phyloP scores from a whole-genome alignment of 768 basidiomycete genomes.

The Russula compacta region DNA sequence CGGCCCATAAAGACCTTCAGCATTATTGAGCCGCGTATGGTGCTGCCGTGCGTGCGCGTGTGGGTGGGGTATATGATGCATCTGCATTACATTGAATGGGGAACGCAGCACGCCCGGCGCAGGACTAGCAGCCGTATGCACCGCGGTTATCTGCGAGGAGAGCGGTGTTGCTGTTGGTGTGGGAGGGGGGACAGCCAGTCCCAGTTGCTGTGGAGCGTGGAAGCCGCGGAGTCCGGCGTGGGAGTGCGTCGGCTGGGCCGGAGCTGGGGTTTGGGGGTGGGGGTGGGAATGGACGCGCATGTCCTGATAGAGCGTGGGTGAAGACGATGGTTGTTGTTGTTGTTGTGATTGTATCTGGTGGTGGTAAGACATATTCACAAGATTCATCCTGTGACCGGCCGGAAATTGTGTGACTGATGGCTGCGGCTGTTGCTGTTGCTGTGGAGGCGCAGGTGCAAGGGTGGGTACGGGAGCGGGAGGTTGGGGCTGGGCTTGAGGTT shows the following conservation, averaged over 20 bases:
- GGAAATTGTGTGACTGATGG: conserved; percentile 7
- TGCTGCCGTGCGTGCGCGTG: conserved; percentile 72
- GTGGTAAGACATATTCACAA: conserved; percentile 17
- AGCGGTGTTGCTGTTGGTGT: conserved; percentile 5
- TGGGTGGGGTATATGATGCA: conserved; percentile 77
- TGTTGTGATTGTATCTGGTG: conserved; percentile 20
- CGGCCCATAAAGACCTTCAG: conserved; percentile 24
- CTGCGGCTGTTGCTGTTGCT: conserved; percentile 5
- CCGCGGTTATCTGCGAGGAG: not conserved
- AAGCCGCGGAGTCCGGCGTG: conserved; percentile 11
- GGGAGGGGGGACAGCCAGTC: conserved; percentile 2
- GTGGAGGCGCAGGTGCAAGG: conserved; percentile 17
- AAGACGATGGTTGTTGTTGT: conserved; percentile 19
- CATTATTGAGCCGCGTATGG: conserved; percentile 41
- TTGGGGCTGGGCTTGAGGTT: conserved; percentile 1
- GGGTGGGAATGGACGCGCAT: conserved; percentile 19
- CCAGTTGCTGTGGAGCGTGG: conserved; percentile 1
- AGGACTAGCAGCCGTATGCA: conserved; percentile 3
- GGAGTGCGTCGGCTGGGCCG: conserved; percentile 6
- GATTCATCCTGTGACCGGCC: not conserved
- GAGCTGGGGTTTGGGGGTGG: not conserved
- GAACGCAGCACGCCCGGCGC: conserved; percentile 37
- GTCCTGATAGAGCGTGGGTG: conserved; percentile 16
- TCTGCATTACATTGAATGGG: conserved; percentile 50
- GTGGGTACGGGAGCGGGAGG: conserved; percentile 1